Conservation (phyloP, 2,329 filamentous ascomycete genomes). For the Aspergillus sp. region DNA sequence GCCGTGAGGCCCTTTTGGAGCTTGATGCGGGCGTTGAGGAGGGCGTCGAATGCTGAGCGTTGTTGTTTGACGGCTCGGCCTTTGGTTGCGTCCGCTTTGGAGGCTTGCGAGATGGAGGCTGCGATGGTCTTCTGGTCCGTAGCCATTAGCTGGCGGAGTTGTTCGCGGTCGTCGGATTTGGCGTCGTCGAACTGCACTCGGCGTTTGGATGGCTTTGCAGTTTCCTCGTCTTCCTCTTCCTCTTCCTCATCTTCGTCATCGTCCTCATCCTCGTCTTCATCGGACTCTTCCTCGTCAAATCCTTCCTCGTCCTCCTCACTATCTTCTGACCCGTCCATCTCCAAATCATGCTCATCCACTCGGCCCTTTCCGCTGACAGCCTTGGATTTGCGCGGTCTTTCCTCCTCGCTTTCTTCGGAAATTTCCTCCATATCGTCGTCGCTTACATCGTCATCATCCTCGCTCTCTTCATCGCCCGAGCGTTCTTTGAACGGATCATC, state of each 20-base stretch:
- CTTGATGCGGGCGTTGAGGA: conserved; percentile 87
- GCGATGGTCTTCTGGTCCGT: conserved; percentile 67
- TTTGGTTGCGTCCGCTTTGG: conserved; percentile 77
- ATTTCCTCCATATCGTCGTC: conserved; percentile 13
- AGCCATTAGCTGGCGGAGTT: conserved; percentile 67
- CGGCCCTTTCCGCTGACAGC: conserved; percentile 15
- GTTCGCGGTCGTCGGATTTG: conserved; percentile 50
- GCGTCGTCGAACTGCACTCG: conserved; percentile 1
- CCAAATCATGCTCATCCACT: conserved; percentile 22
- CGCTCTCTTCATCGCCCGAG: conserved; percentile 38
- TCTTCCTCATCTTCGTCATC: conserved; percentile 30
- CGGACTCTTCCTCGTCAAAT: conserved; percentile 22
- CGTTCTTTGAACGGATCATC: conserved; percentile 45
- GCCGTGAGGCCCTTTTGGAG: conserved; percentile 87
- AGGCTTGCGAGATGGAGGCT: conserved; percentile 64
- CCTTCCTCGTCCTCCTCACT: conserved; percentile 28
- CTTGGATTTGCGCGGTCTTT: conserved; percentile 4
- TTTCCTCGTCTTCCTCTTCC: conserved; percentile 26
- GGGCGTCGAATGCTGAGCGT: conserved; percentile 78
- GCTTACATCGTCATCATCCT: conserved; percentile 27
- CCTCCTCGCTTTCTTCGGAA: conserved; percentile 19
- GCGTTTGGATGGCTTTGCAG: conserved; percentile 24
- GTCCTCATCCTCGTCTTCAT: conserved; percentile 19
- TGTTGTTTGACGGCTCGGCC: conserved; percentile 84
- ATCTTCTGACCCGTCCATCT: conserved; percentile 27